Base-by-base conservation (phyloP, 1,284 basidiomycete genomes). In the Puccinia triticina region DNA sequence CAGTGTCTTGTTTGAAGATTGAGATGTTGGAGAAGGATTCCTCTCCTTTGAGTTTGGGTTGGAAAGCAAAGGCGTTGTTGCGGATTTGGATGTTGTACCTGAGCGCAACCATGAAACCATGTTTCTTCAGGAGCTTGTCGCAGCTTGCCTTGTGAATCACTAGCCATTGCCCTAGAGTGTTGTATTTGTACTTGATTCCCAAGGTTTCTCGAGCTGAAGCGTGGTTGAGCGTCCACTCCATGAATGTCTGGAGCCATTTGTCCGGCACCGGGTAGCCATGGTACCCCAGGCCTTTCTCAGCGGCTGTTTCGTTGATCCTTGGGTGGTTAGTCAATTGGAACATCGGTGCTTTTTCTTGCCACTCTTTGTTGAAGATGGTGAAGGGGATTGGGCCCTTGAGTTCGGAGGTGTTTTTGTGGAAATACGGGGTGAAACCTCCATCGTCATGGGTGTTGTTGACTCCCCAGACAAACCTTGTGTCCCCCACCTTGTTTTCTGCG, bases 341-440 rank as follows among this genome's bases (percentile, higher is more conserved):
- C n/a, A n/a, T n/a, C n/a, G n/a, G n/a, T 1, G 66, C 66, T 69
- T 69, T 26, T 8, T 32, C 46, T 69, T 69, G 66, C 66, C 46
- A 69, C 50, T 53, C 18, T n/a, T n/a, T n/a, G n/a, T n/a, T n/a
- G n/a, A n/a, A n/a, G n/a, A n/a, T n/a, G n/a, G n/a, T n/a, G n/a
- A n/a, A n/a, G n/a, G n/a, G n/a, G n/a, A n/a, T n/a, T n/a, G n/a
- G n/a, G n/a, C n/a, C n/a, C n/a, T n/a, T 53, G 4, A 53, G 50
- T 21, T 53, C 23, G 50, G 23, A 21, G 4, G 23, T 4, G 18
- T 21, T 21, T 21, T 53, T 53, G 50, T 53, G 50, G 18, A 53
- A 53, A 21, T 53, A 14, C 4, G 50, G 43, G 8, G 43, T 46
- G 43, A 46, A 46, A 7, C 43, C 43, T 14, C 50, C 50, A 23